Evolutionary conservation across 23 red algal species (phyloP).

Genomic region (Gracilariopsis chorda): DNA sequence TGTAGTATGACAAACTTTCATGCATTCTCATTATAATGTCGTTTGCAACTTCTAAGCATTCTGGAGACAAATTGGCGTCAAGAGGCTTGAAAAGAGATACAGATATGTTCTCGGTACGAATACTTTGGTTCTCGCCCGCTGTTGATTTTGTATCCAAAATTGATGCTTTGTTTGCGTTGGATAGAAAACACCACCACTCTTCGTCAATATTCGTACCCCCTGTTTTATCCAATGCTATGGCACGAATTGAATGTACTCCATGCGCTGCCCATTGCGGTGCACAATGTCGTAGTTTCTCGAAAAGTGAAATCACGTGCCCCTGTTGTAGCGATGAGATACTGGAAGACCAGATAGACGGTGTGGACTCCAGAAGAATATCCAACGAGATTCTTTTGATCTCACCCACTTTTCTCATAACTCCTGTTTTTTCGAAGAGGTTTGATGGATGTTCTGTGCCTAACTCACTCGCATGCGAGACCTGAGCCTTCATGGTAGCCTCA

Average conservation of each 20-base stretch:
- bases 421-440: background rate
- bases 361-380: conserved; percentile 16
- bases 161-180: background rate
- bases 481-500: conserved; percentile 52
- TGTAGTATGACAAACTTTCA: background rate
- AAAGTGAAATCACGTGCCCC: conserved; percentile 11
- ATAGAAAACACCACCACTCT: conserved; percentile 20
- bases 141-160: background rate
- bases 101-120: conserved; percentile 13
- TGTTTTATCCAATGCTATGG: no score
- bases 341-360: conserved; percentile 21
- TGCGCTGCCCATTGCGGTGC: background rate
- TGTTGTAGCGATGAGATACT: conserved; percentile 2
- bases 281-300: background rate
- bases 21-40: conserved; percentile 32
- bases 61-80: conserved; percentile 7
- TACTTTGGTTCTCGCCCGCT: background rate
- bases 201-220: no score
- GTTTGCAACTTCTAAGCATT: conserved; percentile 27
- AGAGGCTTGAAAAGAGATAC: background rate
- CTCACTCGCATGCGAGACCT: conserved; percentile 36
- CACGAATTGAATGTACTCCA: no score
- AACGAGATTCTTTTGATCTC: conserved; percentile 14
- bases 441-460: background rate
- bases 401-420: conserved; percentile 13